Conservation (phyloP, 306 rosid genomes). For the Lathyrus tuberosus region DNA sequence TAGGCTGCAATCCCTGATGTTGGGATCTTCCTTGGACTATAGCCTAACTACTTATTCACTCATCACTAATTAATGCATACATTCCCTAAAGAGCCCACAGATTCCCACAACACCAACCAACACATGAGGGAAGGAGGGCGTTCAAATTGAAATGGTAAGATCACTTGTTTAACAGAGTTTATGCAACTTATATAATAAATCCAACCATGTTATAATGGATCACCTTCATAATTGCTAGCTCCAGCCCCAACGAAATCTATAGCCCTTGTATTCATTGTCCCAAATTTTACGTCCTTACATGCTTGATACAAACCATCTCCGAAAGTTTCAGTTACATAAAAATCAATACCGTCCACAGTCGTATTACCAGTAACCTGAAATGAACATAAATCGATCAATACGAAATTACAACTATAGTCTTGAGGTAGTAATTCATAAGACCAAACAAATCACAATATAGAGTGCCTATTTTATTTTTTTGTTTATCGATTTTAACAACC, state of each 20-base stretch:
- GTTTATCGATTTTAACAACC: no score
- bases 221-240: conserved; percentile 76
- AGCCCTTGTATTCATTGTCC: conserved; percentile 97
- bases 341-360: conserved; percentile 92
- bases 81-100: background rate
- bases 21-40: background rate
- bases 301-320: conserved; percentile 77
- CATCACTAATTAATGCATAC: background rate
- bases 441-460: conserved; percentile 25
- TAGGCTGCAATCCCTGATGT: background rate
- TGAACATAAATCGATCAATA: conserved; percentile 21
- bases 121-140: background rate
- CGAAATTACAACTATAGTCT: conserved; percentile 25
- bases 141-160: conserved; percentile 27
- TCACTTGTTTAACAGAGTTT: conserved; percentile 23
- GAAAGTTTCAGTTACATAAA: conserved; percentile 56
- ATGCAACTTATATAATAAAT: conserved; percentile 30
- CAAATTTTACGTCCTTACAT: conserved; percentile 96
- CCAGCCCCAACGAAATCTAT: conserved; percentile 94
- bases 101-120: background rate
- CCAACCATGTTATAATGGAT: conserved; percentile 29
- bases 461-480: no score
- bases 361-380: conserved; percentile 68
- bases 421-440: conserved; percentile 11
- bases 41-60: conserved; percentile 5